Evolutionary conservation across 768 basidiomycete species (phyloP).

Genomic region (Termitomyces sp.): DNA sequence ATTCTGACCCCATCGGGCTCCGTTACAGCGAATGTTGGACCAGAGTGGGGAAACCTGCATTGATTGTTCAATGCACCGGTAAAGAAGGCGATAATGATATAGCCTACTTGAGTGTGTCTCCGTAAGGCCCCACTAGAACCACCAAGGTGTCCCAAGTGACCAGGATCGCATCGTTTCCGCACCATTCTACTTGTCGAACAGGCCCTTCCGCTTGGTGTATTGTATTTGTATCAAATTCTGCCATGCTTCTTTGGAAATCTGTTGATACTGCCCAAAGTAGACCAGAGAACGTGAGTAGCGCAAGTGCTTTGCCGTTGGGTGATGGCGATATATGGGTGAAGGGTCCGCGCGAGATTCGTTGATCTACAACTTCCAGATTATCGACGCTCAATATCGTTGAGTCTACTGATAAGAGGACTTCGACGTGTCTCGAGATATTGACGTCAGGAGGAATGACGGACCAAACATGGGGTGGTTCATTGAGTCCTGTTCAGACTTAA

Average conservation of each 20-base stretch:
- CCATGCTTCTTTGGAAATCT: slow-evolving; percentile 85
- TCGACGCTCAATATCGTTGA: slow-evolving; percentile 82
- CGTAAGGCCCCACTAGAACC: slow-evolving; percentile 88
- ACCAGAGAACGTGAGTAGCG: slow-evolving; percentile 69
- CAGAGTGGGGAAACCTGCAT: slow-evolving; percentile 73
- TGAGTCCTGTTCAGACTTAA: slow-evolving; percentile 47
- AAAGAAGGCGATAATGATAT: not conserved
- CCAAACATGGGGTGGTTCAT: slow-evolving; percentile 82
- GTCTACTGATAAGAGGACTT: slow-evolving; percentile 82
- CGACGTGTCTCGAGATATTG: slow-evolving; percentile 85
- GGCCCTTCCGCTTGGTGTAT: slow-evolving; percentile 52
- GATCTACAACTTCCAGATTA: slow-evolving; percentile 85
- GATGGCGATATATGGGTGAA: slow-evolving; percentile 86
- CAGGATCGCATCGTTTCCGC: slow-evolving; percentile 91
- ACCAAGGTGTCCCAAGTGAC: slow-evolving; percentile 78
- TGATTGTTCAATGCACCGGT: slow-evolving; percentile 5
- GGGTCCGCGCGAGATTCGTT: slow-evolving; percentile 83
- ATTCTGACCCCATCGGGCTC: slow-evolving; percentile 92
- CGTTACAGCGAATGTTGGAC: slow-evolving; percentile 72
- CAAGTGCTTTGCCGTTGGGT: slow-evolving; percentile 91
- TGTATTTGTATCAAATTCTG: slow-evolving; percentile 75
- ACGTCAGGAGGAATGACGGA: slow-evolving; percentile 86
- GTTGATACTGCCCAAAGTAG: slow-evolving; percentile 92
- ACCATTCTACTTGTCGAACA: slow-evolving; percentile 84
- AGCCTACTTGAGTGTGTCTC: slow-evolving; percentile 78